Percentiles rank a stretch among this genome's conserved stretches.
Evolutionary conservation across 2,329 filamentous ascomycete species (phyloP).

Genomic region (Aspergillus unguis): DNA sequence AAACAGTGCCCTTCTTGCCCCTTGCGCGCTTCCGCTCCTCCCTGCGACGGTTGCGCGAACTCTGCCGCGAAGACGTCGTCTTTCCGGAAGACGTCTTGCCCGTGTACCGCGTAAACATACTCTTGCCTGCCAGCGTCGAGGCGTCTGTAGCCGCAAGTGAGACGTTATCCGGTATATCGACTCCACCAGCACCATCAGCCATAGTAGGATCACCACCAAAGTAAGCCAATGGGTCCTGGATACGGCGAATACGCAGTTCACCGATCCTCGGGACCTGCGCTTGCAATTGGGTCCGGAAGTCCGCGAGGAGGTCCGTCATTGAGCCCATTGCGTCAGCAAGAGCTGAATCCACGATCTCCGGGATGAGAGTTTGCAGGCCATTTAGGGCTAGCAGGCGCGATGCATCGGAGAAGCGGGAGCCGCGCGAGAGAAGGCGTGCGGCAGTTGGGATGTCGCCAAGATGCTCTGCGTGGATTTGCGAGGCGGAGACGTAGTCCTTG

Average conservation of each 20-base stretch:
- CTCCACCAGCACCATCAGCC: conserved; percentile 47
- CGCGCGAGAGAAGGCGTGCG: conserved; percentile 77
- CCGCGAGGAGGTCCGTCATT: conserved; percentile 86
- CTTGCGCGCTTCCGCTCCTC: conserved; percentile 94
- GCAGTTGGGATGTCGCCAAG: conserved; percentile 68
- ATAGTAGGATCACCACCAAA: conserved; percentile 70
- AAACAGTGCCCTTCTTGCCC: conserved; percentile 94
- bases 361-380: conserved; percentile 60
- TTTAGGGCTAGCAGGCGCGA: conserved; percentile 69
- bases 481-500: conserved; percentile 78
- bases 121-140: conserved; percentile 72
- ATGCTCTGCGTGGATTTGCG: conserved; percentile 77
- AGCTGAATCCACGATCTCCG: conserved; percentile 68
- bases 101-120: conserved; percentile 89
- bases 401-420: conserved; percentile 84
- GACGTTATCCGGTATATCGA: conserved; percentile 84
- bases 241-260: conserved; percentile 77
- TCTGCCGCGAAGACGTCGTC: conserved; percentile 58
- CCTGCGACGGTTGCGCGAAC: conserved; percentile 78
- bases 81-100: conserved; percentile 35
- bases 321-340: conserved; percentile 76
- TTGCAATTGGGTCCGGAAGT: conserved; percentile 80
- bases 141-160: conserved; percentile 83
- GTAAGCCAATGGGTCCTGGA: conserved; percentile 81
- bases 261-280: conserved; percentile 82